phyloP scores from a whole-genome alignment of 2,329 filamentous ascomycete genomes.

The Fusarium decemcellulare region DNA sequence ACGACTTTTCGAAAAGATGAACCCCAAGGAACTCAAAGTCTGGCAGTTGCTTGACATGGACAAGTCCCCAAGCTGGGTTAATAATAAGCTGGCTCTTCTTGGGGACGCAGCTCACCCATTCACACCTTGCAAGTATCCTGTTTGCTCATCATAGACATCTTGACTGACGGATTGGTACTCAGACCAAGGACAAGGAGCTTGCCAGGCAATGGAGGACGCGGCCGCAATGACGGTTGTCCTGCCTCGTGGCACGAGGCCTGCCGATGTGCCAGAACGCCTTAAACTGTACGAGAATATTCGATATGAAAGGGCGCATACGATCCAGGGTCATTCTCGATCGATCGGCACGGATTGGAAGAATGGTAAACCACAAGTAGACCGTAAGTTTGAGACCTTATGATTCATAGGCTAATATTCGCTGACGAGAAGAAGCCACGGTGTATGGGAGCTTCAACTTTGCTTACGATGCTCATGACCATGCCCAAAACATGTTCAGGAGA shows the following conservation, averaged over 20 bases:
- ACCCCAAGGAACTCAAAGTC: constrained; percentile 63
- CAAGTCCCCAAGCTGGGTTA: constrained; percentile 67
- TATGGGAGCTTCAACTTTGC: constrained; percentile 39
- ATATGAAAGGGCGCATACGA: constrained; percentile 67
- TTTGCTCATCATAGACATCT: no score
- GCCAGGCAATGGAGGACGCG: constrained; percentile 78
- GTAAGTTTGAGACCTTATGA: constrained; percentile 7
- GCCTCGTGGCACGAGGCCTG: constrained; percentile 56
- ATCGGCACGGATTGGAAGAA: constrained; percentile 54
- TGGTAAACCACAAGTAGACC: constrained; percentile 29
- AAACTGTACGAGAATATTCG: constrained; percentile 72
- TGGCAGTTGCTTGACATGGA: constrained; percentile 76
- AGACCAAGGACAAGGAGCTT: constrained; percentile 59
- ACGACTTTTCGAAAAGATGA: constrained; percentile 59
- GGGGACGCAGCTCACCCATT: constrained; percentile 81
- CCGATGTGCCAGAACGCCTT: constrained; percentile 69
- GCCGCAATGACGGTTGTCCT: constrained; percentile 71
- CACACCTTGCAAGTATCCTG: constrained; percentile 57
- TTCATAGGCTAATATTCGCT: not conserved
- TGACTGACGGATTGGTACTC: not conserved
- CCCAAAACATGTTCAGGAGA: constrained; percentile 25
- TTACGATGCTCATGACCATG: constrained; percentile 41
- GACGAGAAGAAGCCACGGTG: constrained; percentile 20
- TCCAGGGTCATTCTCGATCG: constrained; percentile 71
- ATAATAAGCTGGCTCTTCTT: constrained; percentile 69